Conservation (phyloP, 352 stramenopile genomes). For the Pythium utonaiense region DNA sequence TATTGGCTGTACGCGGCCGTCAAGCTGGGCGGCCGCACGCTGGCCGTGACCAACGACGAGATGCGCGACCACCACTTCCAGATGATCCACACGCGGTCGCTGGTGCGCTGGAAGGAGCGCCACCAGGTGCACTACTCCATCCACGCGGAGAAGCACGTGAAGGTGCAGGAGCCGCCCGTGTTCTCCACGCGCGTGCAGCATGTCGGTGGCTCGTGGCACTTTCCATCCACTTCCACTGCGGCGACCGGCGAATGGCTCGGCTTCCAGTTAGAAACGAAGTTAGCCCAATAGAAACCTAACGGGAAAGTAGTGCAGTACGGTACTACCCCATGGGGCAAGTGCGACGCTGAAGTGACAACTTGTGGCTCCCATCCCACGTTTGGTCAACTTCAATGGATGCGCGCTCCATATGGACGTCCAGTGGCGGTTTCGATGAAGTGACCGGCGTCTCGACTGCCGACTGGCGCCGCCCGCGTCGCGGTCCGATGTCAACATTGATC, state of each 20-base stretch:
- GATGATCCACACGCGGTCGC: conserved; percentile 95
- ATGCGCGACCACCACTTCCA: conserved; percentile 99
- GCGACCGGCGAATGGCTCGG: conserved; percentile 38
- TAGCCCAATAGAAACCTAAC: conserved; percentile 23
- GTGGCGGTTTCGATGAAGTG: conserved; percentile 9
- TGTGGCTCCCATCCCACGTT: conserved; percentile 6
- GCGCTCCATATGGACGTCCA: conserved; percentile 5
- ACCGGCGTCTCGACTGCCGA: background rate
- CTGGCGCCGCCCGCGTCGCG: no score
- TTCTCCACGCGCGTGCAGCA: conserved; percentile 63
- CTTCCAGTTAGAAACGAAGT: conserved; percentile 34
- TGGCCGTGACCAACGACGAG: conserved; percentile 98
- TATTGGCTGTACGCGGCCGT: conserved; percentile 98
- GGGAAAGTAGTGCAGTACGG: conserved; percentile 7
- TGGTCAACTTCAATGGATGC: conserved; percentile 20
- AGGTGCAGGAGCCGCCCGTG: conserved; percentile 47
- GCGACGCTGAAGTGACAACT: no score
- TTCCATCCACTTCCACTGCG: conserved; percentile 30
- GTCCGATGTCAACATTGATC: background rate
- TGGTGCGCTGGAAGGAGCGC: conserved; percentile 96
- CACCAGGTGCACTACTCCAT: conserved; percentile 94
- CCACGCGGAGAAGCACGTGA: conserved; percentile 32
- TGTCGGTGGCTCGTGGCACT: conserved; percentile 63
- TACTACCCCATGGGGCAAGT: conserved; percentile 3
- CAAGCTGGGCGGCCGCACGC: conserved; percentile 64